Conservation (phyloP, 2,329 filamentous ascomycete genomes). For the Trichoderma sp. region DNA sequence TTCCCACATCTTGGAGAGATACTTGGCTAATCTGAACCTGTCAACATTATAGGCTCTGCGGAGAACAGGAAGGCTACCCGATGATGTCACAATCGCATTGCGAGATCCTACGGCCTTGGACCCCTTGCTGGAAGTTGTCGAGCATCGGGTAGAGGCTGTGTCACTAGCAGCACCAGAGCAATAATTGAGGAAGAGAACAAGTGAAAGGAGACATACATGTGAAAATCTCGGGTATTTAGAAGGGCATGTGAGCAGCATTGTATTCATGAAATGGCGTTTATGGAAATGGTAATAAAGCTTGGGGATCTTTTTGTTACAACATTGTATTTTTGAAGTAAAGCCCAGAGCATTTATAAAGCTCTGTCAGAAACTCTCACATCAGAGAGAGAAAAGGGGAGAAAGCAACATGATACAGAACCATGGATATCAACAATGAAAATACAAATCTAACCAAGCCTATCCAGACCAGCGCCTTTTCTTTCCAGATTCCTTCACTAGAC, state of each 20-base stretch:
- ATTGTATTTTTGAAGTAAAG: not conserved
- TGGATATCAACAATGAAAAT: conserved; percentile 27
- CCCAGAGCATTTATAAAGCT: not conserved
- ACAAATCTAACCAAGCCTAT: conserved; percentile 18
- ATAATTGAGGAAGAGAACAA: not conserved
- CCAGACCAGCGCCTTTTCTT: conserved; percentile 6
- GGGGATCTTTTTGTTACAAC: not conserved
- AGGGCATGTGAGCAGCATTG: not conserved
- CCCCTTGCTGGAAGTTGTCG: conserved; percentile 70
- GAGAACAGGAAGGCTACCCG: conserved; percentile 58
- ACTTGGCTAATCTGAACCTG: not conserved
- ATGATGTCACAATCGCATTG: conserved; percentile 76
- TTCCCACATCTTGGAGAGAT: not conserved
- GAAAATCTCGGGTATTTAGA: not conserved
- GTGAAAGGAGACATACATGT: not conserved
- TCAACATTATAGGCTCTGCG: conserved; percentile 48
- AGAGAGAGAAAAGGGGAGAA: not conserved
- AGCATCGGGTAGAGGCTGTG: conserved; percentile 63
- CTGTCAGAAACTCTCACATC: not conserved
- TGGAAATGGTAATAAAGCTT: not conserved
- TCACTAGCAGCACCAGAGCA: conserved; percentile 29
- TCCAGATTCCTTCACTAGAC: not conserved
- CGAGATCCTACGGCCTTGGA: conserved; percentile 79
- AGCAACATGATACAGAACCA: conserved; percentile 3
- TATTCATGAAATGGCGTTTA: conserved; percentile 15